Evolutionary conservation across 768 basidiomycete species (phyloP), one percentile per base, ranked within the genome.

Genomic region (Agrocybe pediades): DNA sequence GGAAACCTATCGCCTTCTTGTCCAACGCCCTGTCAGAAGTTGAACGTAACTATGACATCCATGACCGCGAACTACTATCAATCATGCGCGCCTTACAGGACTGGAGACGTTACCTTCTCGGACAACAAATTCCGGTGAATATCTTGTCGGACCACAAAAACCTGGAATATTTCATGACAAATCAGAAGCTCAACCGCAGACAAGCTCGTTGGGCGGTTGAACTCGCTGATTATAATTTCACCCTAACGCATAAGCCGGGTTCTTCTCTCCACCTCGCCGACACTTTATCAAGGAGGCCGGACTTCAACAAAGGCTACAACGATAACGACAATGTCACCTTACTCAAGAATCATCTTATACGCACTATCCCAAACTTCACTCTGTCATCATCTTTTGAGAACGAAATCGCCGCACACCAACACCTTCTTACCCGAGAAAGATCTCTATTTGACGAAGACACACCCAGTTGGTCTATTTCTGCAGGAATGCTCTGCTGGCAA

Each of bases 1-100:
- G 68, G 63, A 64, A 66, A 2, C 77, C 79, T 0, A 58, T 80
- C 16, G 75, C 68, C 0, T 82, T 71, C 54, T 55, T 63, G 3
- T 79, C 74, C 0, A 65, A 68, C 5, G 58, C 64, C 6, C 50
- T 78, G 0, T 61, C 44, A 7, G 20, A 51, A 0, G 65, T 71
- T 0, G 75, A 83, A 60, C 46, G 62, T 2, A 81, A 82, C 57
- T 83, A 83, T 58, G 66, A 75, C 17, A 69, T 71, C 27, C 67
- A 76, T 49, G 69, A 84, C 60, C 74, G 72, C 52, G 82, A 85
- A 61, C 50, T 83, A 0, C 68, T 82, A 2, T 76, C 79, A 0
- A 77, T 83, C 23, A 68, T 82, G n/a, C 26, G 63, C 24, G 67
- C 68, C 0, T 56, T 78, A 0, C n/a, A 55, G 0, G 55, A 64